Conservation (phyloP, 2,329 filamentous ascomycete genomes). For the Hypoxylon sp. region DNA sequence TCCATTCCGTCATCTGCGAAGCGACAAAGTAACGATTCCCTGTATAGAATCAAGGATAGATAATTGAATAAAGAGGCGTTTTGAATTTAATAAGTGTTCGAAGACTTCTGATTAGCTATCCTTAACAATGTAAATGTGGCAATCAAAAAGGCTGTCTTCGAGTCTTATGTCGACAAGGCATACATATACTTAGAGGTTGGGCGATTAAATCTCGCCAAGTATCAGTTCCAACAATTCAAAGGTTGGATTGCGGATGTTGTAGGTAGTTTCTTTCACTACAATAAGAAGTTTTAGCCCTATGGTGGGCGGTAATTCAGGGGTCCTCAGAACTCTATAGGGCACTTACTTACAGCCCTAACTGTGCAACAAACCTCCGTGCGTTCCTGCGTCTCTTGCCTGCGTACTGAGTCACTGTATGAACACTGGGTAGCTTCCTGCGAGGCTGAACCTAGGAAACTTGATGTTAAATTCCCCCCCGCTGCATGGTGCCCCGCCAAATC, state of each 20-base stretch:
- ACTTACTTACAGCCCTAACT: constrained; percentile 31
- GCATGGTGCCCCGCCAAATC: constrained; percentile 27
- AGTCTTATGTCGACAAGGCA: not conserved
- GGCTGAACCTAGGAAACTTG: constrained; percentile 28
- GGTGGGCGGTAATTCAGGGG: constrained; percentile 11
- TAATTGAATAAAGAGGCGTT: too few species aligned
- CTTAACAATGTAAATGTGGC: not conserved
- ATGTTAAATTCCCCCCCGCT: constrained; percentile 21
- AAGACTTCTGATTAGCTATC: not conserved
- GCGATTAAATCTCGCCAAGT: too few species aligned
- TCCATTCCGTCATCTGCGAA: not conserved
- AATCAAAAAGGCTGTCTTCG: not conserved
- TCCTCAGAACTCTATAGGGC: constrained; percentile 16
- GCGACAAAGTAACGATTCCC: not conserved
- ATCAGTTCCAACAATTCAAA: too few species aligned
- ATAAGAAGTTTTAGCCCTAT: not conserved
- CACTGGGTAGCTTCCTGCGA: constrained; percentile 20
- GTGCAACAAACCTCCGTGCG: constrained; percentile 30
- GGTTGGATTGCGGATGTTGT: too few species aligned
- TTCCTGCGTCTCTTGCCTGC: constrained; percentile 4
- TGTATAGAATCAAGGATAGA: not conserved
- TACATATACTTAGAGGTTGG: too few species aligned
- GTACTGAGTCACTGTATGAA: constrained; percentile 3
- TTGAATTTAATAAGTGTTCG: not conserved
- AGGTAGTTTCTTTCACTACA: not conserved